phyloP scores from a whole-genome alignment of 2,329 filamentous ascomycete genomes.

The Cordyceps javanica region DNA sequence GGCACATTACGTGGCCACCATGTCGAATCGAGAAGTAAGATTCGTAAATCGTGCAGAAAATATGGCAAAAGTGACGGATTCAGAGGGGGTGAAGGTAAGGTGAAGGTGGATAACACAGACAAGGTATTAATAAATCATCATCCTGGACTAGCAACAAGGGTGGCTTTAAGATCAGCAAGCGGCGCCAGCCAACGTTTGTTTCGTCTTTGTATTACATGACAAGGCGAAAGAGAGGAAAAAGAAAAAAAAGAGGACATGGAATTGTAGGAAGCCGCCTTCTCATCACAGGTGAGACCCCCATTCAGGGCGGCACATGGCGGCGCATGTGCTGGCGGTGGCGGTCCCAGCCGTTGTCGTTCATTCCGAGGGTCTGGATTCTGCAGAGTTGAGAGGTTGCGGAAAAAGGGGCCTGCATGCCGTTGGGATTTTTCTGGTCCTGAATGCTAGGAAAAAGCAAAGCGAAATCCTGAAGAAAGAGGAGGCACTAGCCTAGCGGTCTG shows the following conservation, averaged over 20 bases:
- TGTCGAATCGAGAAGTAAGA: conserved; percentile 1
- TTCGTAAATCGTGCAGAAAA: conserved; percentile 1
- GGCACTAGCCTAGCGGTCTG: background rate
- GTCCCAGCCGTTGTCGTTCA: conserved; percentile 8
- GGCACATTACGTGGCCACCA: background rate
- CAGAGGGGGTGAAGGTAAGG: background rate
- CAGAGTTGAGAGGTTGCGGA: background rate
- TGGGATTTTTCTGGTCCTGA: background rate
- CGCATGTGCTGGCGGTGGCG: background rate
- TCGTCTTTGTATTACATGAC: background rate
- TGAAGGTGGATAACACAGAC: background rate
- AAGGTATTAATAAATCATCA: background rate
- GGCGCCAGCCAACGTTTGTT: background rate
- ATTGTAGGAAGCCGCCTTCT: too few relatives aligned
- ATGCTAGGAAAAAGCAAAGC: background rate
- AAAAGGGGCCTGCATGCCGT: background rate
- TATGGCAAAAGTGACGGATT: too few relatives aligned
- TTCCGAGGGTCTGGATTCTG: conserved; percentile 8
- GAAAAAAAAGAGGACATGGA: background rate
- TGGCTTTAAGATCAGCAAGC: background rate
- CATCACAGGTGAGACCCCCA: background rate
- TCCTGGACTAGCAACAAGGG: background rate
- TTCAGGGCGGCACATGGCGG: conserved; percentile 5
- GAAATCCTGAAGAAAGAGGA: background rate
- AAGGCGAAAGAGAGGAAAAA: background rate